Conservation (phyloP, 441 rosid species). For the Omphalea diandra region DNA sequence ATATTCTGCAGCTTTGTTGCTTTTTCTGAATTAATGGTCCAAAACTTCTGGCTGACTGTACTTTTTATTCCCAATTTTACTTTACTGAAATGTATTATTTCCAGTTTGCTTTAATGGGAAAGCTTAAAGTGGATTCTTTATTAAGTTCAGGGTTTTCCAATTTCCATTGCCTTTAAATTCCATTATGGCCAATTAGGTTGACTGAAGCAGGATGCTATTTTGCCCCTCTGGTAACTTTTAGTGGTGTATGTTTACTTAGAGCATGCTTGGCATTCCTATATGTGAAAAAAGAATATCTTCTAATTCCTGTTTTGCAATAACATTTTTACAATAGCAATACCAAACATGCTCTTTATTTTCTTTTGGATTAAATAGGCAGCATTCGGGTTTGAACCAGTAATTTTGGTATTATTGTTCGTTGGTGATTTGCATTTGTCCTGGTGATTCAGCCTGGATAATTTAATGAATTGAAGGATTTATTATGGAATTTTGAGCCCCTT, state of each 20-base stretch:
- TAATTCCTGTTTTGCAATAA: no score
- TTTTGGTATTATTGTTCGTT: no score
- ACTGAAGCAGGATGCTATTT: neutral
- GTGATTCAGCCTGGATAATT: neutral
- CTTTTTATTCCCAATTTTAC: neutral
- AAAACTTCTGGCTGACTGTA: neutral
- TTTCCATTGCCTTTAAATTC: neutral
- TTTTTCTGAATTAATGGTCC: neutral
- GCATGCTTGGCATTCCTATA: no score
- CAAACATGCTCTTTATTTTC: no score
- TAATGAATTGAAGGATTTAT: neutral
- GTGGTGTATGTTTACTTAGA: no score
- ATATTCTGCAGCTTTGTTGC: constrained; percentile 23
- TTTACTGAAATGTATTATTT: neutral
- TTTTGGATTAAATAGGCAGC: no score
- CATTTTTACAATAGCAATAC: no score
- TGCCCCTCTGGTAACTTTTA: no score
- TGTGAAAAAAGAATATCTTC: no score
- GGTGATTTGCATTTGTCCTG: neutral
- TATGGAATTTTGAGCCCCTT: neutral
- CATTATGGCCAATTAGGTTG: neutral
- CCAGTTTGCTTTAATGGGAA: neutral
- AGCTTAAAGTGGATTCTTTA: constrained; percentile 10
- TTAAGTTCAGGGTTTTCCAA: neutral
- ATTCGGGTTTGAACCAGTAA: no score